Base-by-base conservation (phyloP, 129 eudicot species). In the Flaveria robusta region DNA sequence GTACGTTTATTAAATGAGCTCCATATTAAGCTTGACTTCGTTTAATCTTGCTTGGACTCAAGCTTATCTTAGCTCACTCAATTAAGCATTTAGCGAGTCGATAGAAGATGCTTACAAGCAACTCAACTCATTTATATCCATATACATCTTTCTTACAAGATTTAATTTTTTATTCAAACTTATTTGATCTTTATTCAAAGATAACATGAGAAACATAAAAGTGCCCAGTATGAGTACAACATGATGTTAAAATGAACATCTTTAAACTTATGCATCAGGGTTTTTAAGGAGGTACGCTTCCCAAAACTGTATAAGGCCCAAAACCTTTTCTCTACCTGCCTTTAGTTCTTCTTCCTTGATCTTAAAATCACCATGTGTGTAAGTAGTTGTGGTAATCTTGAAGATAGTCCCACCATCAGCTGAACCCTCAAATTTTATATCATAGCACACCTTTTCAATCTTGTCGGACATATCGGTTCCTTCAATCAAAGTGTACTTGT, bases 281-380 rank as follows among this genome's bases (percentile, higher is more conserved):
- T 77, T 82, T 37, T 71, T 75, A 62, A 71, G 79, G 34, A 82
- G 79, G 65, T 82, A 82, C 34, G 76, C 79, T 82, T 77, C 86
- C 46, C 72, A 79, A 82, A 82, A 79, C 71, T 77, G 72, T 67
- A 71, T 72, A 80, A 82, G 81, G 37, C 82, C 82, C 65, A 77
- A 15, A 0, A 72, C 86, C 54, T 77, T 72, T 45, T 77, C 86
- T 74, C 68, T 83, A 26, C 72, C 77, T 0, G 76, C 80, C 7
- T 60, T 60, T 24, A 60, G 19, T 14, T 26, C 18, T 60, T 60
- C 66, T 60, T 60, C 66, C 24, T 19, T 54, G 24, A 60, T 60
- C 66, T 60, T 19, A 60, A 60, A 60, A 4, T 60, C 66, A 26
- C 66, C 66, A 60, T 4, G 18, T 26, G 39, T 60, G 66, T 26